Conservation (phyloP, 805 yeast genomes). For the Cyberlindnera americana region DNA sequence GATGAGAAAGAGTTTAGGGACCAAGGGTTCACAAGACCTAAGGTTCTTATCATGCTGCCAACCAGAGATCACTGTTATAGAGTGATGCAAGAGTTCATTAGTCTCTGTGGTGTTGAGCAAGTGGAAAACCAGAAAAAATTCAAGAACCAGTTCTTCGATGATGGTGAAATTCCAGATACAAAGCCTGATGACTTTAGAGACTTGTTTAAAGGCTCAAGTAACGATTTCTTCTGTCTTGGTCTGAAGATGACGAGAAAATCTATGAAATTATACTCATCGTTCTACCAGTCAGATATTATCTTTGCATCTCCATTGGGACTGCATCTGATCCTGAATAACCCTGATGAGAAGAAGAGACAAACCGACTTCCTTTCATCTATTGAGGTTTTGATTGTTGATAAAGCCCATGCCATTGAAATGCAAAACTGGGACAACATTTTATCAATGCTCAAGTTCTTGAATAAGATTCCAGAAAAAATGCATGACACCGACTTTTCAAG, state of each 20-base stretch:
- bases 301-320: slow-evolving; percentile 92
- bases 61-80: slow-evolving; percentile 76
- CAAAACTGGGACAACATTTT: slow-evolving; percentile 89
- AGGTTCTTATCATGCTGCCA: slow-evolving; percentile 77
- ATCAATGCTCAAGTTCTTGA: slow-evolving; percentile 63
- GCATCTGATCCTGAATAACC: slow-evolving; percentile 69
- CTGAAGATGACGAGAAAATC: slow-evolving; percentile 86
- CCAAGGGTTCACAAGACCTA: slow-evolving; percentile 95
- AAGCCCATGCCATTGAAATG: slow-evolving; percentile 81
- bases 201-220: slow-evolving; percentile 82
- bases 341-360: slow-evolving; percentile 54
- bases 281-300: slow-evolving; percentile 80
- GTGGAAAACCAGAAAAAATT: slow-evolving; percentile 81
- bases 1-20: slow-evolving; percentile 69
- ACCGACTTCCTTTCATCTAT: slow-evolving; percentile 85
- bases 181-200: slow-evolving; percentile 85
- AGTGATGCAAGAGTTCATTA: slow-evolving; percentile 58
- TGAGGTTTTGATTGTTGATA: slow-evolving; percentile 77
- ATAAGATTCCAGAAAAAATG: slow-evolving; percentile 72
- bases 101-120: slow-evolving; percentile 64
- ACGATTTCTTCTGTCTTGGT: slow-evolving; percentile 91
- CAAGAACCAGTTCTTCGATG: slow-evolving; percentile 60
- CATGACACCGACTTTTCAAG: slow-evolving; percentile 88
- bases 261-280: slow-evolving; percentile 76
- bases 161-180: slow-evolving; percentile 38